Percentiles rank a stretch among this genome's conserved stretches.
phyloP scores from a whole-genome alignment of 2,329 filamentous ascomycete species.

The Xylaria sp. region DNA sequence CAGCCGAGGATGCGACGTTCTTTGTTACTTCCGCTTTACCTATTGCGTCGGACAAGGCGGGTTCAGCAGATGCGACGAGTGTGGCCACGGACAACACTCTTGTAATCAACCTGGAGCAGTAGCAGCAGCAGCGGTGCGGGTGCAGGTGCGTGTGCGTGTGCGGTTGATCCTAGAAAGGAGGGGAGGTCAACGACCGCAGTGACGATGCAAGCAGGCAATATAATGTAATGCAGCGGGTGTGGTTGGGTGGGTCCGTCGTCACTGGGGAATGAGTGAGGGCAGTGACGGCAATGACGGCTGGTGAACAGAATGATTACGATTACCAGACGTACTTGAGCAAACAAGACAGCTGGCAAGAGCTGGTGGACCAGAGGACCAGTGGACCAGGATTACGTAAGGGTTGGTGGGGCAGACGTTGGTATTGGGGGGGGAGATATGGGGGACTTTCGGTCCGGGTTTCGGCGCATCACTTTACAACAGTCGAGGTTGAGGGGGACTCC shows the following conservation, averaged over 20 bases:
- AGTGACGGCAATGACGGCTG: constrained; percentile 18
- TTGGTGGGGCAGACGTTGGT: constrained; percentile 37
- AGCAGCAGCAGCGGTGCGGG: too few relatives aligned
- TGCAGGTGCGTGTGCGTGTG: too few relatives aligned
- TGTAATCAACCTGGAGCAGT: constrained; percentile 5
- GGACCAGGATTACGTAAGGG: constrained; percentile 36
- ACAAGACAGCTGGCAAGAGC: constrained; percentile 34
- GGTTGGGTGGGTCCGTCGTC: constrained; percentile 14
- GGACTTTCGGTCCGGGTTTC: constrained; percentile 62
- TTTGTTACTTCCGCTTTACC: constrained; percentile 33
- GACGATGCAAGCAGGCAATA: constrained; percentile 7
- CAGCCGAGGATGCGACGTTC: constrained; percentile 14
- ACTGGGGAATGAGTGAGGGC: constrained; percentile 1
- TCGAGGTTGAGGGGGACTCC: constrained; percentile 58
- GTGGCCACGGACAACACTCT: constrained; percentile 23
- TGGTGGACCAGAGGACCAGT: too few relatives aligned
- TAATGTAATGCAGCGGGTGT: constrained; percentile 9
- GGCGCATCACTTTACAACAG: constrained; percentile 56
- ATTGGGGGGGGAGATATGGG: constrained; percentile 38
- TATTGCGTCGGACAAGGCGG: constrained; percentile 24
- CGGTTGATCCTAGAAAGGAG: constrained; percentile 6
- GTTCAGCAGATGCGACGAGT: constrained; percentile 24
- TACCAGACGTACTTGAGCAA: constrained; percentile 37
- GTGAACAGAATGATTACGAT: constrained; percentile 18
- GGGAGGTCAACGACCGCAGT: not conserved